A percentile compares a stretch with the other conserved stretches of the same genome.
Evolutionary conservation across 139 green algal species (phyloP).

Genomic region (Haematococcus sp.): DNA sequence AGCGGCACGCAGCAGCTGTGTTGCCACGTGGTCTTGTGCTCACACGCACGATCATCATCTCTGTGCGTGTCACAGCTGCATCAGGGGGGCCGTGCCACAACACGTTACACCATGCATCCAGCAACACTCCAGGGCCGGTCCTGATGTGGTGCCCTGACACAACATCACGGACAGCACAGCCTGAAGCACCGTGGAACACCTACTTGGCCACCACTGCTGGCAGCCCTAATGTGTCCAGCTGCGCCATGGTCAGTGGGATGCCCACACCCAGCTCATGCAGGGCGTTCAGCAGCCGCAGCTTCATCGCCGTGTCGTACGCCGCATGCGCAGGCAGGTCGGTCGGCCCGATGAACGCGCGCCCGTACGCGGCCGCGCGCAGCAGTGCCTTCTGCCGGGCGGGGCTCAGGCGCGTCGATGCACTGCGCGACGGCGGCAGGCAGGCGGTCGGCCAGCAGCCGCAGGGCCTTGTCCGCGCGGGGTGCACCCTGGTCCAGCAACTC

Average conservation of each 20-base stretch:
- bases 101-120: not conserved
- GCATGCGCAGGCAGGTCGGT: conserved; percentile 27
- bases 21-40: too few species aligned
- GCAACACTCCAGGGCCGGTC: not conserved
- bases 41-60: too few species aligned
- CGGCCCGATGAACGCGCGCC: conserved; percentile 58
- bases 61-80: too few species aligned
- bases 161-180: not conserved
- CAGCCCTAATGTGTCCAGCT: conserved; percentile 67
- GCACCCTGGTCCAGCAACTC: conserved; percentile 74
- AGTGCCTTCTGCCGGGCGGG: conserved; percentile 39
- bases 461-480: conserved; percentile 51
- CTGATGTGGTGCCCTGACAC: not conserved
- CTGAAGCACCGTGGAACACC: not conserved
- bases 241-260: conserved; percentile 72
- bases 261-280: conserved; percentile 66
- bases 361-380: conserved; percentile 66
- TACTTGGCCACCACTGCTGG: conserved; percentile 62
- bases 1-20: too few species aligned
- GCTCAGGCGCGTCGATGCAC: conserved; percentile 59
- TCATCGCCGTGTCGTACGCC: conserved; percentile 36
- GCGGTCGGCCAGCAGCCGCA: conserved; percentile 36
- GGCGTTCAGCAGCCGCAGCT: conserved; percentile 78
- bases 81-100: too few species aligned
- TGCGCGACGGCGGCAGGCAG: conserved; percentile 57